phyloP scores from a whole-genome alignment of 805 yeast species.

The Lachancea quebecensis region DNA sequence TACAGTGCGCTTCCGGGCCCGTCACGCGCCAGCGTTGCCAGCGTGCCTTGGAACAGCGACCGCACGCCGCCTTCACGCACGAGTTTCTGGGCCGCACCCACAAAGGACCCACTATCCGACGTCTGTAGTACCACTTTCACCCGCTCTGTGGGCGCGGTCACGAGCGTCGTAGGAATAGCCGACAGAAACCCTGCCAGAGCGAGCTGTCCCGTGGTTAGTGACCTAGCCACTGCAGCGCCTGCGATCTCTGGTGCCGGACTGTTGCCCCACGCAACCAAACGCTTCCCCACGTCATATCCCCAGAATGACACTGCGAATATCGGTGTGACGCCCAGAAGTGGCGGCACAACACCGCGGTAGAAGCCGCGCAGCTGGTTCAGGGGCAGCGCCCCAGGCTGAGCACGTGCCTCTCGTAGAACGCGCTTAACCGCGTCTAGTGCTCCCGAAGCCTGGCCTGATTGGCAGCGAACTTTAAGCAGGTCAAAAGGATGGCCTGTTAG shows the following conservation, averaged over 20 bases:
- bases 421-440: conserved; percentile 61
- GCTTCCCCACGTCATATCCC: conserved; percentile 95
- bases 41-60: conserved; percentile 85
- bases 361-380: conserved; percentile 46
- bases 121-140: conserved; percentile 90
- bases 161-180: conserved; percentile 89
- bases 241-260: conserved; percentile 28
- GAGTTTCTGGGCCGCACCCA: conserved; percentile 51
- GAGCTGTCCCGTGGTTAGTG: conserved; percentile 59
- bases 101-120: conserved; percentile 36
- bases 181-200: conserved; percentile 91
- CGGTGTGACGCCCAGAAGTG: conserved; percentile 93
- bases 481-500: conserved; percentile 96
- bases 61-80: conserved; percentile 73
- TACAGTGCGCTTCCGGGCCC: conserved; percentile 96
- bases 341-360: conserved; percentile 91
- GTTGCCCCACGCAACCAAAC: conserved; percentile 45
- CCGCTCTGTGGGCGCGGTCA: conserved; percentile 97
- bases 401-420: conserved; percentile 67
- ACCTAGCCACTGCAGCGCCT: conserved; percentile 8
- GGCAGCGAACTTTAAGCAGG: conserved; percentile 83
- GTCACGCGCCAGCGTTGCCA: conserved; percentile 89
- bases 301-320: conserved; percentile 97
- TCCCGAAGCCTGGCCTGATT: conserved; percentile 58
- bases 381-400: conserved; percentile 12